Base-by-base conservation (phyloP, 768 basidiomycete species). In the Suillus occidentalis region DNA sequence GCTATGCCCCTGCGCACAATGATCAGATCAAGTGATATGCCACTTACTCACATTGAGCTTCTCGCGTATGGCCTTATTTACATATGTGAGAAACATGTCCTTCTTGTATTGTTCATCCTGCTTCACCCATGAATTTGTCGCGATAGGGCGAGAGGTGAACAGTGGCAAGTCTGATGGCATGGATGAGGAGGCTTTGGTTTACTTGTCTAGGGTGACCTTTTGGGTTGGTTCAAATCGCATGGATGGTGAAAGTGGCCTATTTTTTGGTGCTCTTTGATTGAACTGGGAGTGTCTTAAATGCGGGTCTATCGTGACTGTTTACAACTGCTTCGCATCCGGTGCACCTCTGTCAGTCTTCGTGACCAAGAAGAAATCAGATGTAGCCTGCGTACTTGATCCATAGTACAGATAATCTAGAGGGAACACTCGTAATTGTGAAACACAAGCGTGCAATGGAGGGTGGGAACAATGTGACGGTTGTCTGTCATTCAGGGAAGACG, bases 51-150 rank as follows among this genome's bases (percentile, higher is more conserved):
- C 94, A 69, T 85, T 80, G 16, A 81, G 72, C 72, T 91, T 92
- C 73, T 91, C 87, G 56, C 88, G 85, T 42, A 97, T 77, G 6
- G 94, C 91, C 71, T 92, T 91, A 69, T 87, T 87, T 31, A 96
- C 86, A 66, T 91, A 95, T 0, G 89, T 86, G 14, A 94, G 83
- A 72, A 92, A 92, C 87, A 96, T 91, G 71, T 91, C 90, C 72
- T 88, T 89, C 69, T 87, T 84, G 65, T 89, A 86, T 67, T 86
- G 85, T 70, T 93, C 90, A 73, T 89, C 90, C 72, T 89, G 85
- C 70, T 88, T 91, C 22, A 94, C 80, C 52, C 92, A 82, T 0
- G 91, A 88, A 72, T 93, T 94, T 16, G 91, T 91, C 22, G 86
- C 89, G 68, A 92, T 91, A 12, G 88, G 91, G 25, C 92, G 79